Conservation (phyloP, 148 eudicot genomes). For the Diospyros kaki region DNA sequence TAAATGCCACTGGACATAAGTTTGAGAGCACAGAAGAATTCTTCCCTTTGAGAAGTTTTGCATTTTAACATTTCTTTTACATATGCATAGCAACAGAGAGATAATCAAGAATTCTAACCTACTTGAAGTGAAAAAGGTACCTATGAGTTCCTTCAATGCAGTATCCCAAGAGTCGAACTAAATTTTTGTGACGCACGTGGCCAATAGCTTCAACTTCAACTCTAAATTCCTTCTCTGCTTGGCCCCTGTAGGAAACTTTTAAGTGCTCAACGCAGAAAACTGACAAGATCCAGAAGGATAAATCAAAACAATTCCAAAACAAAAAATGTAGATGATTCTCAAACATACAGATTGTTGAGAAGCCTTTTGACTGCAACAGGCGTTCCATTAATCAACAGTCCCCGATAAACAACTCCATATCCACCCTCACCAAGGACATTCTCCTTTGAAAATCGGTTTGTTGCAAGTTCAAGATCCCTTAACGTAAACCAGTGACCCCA, state of each 20-base stretch:
- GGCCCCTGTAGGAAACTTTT: slow-evolving; percentile 36
- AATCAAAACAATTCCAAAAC: background rate
- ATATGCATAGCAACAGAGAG: background rate
- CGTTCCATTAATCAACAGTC: slow-evolving; percentile 54
- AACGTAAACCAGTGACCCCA: slow-evolving; percentile 85
- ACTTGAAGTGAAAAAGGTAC: slow-evolving; percentile 21
- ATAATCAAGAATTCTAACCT: background rate
- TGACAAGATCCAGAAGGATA: background rate
- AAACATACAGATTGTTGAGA: slow-evolving; percentile 61
- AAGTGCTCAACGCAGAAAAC: slow-evolving; percentile 12
- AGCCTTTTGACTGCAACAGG: slow-evolving; percentile 66
- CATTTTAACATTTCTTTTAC: background rate
- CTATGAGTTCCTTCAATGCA: slow-evolving; percentile 73
- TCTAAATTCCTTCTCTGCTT: slow-evolving; percentile 70
- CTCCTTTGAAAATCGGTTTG: slow-evolving; percentile 60
- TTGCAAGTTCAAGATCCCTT: slow-evolving; percentile 69
- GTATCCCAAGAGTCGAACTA: slow-evolving; percentile 66
- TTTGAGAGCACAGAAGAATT: background rate
- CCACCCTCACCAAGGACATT: slow-evolving; percentile 80
- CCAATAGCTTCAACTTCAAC: slow-evolving; percentile 80
- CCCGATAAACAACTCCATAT: slow-evolving; percentile 68
- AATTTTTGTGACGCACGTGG: slow-evolving; percentile 64
- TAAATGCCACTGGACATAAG: slow-evolving; percentile 6
- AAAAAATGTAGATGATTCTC: background rate
- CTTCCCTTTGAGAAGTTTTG: background rate